Base-by-base conservation (phyloP, 371 early-diverging fungal genomes). In the Mortierella sp. region DNA sequence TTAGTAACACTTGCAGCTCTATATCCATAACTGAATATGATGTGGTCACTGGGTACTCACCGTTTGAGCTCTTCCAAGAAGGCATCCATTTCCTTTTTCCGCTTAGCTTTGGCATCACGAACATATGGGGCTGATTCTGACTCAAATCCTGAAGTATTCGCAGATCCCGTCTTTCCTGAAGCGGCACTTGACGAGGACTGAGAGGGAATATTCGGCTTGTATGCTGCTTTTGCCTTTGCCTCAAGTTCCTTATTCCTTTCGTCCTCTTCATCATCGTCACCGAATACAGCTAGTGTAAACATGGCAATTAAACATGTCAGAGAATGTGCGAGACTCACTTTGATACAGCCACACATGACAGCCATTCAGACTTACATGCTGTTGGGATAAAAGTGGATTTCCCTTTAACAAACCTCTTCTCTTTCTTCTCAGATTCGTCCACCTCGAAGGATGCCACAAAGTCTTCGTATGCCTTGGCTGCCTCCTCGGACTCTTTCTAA, bases 381-480 rank as follows among this genome's bases (percentile, higher is more conserved):
- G 84, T 79, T 9, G 85, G 82, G 12, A 81, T 63, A 53, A 87
- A 76, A 1, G 88, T 87, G 16, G 82, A 82, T 37, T 76, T 76
- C 29, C 87, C 88, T 64, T 87, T 89, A 28, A 92, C 87, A 83
- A 91, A 91, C 21, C 80, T 69, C 71, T 45, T 86, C 80, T 57
- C 80, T 73, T 19, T 80, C 80, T 24, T 79, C 61, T 28, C 28
- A 59, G 43, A 56, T 50, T 70, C 72, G 40, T 85, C 87, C 17
- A 88, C 88, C 57, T 92, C 93, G 77, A 95, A 94, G 7, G 94
- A 92, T 6, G 93, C 93, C 5, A 92, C 91, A 80, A 95, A 94
- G 34, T 94, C 94, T 37, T 85, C 89, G 79, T 91, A 92, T 5
- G 93, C 93, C 74, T 87, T 87, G 34, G 92, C 93, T 9, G 92